These are phyloP conservation scores for Fragilaria crotonensis DNA, from an alignment of 108 stramenopile species.

Conservation along the genomic window DNA sequence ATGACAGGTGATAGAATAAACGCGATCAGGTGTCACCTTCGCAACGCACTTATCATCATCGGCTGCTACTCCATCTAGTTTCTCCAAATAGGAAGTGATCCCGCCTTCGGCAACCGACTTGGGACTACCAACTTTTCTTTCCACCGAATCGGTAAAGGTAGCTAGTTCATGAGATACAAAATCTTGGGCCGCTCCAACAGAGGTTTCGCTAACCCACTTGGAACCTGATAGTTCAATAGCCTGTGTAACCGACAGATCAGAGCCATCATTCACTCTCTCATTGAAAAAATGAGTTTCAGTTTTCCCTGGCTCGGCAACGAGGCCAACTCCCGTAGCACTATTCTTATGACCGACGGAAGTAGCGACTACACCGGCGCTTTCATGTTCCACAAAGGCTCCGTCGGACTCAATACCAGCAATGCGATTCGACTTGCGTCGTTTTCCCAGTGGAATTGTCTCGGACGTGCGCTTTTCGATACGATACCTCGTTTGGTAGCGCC, in stretches of 20 bases:
- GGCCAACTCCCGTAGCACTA: neutral
- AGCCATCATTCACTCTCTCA: slow-evolving; percentile 67
- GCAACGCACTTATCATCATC: slow-evolving; percentile 54
- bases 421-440: slow-evolving; percentile 39
- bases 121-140: slow-evolving; percentile 1
- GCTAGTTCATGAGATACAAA: slow-evolving; percentile 16
- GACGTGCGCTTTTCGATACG: too few relatives aligned
- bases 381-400: slow-evolving; percentile 34
- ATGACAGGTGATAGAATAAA: slow-evolving; percentile 63
- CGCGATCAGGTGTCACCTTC: slow-evolving; percentile 72
- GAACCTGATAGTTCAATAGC: slow-evolving; percentile 41
- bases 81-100: neutral
- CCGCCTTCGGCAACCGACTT: neutral
- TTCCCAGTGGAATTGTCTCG: too few relatives aligned
- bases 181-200: slow-evolving; percentile 24
- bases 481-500: too few relatives aligned
- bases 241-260: slow-evolving; percentile 35
- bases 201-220: slow-evolving; percentile 49
- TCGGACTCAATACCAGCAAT: slow-evolving; percentile 32
- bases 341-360: neutral
- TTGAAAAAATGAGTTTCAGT: slow-evolving; percentile 18
- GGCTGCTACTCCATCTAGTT: slow-evolving; percentile 36
- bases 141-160: neutral
- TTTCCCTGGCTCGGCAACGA: neutral
- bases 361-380: slow-evolving; percentile 16